Evolutionary conservation across 2,329 filamentous ascomycete species (phyloP).

Genomic region (Colletotrichum zoysiae): DNA sequence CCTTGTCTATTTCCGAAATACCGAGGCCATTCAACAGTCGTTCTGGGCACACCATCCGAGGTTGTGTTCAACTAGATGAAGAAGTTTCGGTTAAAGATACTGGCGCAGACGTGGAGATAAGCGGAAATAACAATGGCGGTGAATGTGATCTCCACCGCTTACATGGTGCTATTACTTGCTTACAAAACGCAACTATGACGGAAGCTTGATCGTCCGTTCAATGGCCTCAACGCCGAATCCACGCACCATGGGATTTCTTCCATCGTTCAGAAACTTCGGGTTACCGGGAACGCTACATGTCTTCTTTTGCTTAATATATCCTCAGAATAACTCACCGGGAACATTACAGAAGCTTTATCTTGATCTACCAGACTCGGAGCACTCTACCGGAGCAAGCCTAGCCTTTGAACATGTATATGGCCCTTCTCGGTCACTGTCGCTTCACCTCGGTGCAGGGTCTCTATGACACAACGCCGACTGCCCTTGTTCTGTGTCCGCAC

Average conservation of each 20-base stretch:
- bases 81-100: not conserved
- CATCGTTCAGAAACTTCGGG: not conserved
- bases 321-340: not conserved
- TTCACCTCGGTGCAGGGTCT: too few species aligned
- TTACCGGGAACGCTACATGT: not conserved
- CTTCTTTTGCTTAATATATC: not conserved
- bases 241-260: not conserved
- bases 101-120: slow-evolving; percentile 8
- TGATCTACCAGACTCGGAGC: not conserved
- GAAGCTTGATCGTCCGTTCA: not conserved
- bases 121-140: slow-evolving; percentile 10
- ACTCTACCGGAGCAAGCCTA: not conserved
- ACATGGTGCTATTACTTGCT: not conserved
- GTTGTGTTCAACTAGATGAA: not conserved
- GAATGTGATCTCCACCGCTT: slow-evolving; percentile 21
- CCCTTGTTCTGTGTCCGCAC: too few species aligned
- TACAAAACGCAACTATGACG: not conserved
- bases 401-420: not conserved
- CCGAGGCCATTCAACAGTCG: not conserved
- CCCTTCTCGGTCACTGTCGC: too few species aligned
- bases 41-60: not conserved
- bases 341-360: not conserved
- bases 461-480: too few species aligned
- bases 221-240: not conserved
- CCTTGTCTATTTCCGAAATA: not conserved